A percentile compares a stretch with the other conserved stretches of the same genome.
These are phyloP conservation scores for Aspergillus wentii DNA, from an alignment of 495 filamentous ascomycete species.

Conservation along the genomic window DNA sequence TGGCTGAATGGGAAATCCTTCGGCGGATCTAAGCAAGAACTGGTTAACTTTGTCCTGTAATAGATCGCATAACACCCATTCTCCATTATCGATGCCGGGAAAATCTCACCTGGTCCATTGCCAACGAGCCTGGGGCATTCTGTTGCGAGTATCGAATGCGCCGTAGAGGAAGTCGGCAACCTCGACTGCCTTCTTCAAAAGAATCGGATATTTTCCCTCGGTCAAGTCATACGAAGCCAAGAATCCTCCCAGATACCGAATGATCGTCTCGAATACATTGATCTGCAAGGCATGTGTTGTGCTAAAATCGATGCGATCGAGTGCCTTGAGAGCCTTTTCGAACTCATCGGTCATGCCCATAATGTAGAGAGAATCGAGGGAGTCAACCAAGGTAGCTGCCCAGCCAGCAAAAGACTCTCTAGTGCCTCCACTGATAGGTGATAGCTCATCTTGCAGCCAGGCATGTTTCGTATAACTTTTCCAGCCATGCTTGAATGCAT, in stretches of 20 bases:
- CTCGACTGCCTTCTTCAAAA: conserved; percentile 83
- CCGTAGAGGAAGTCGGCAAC: conserved; percentile 84
- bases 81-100: not conserved
- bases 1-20: conserved; percentile 35
- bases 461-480: conserved; percentile 69
- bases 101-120: conserved; percentile 36
- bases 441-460: conserved; percentile 75
- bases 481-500: conserved; percentile 69
- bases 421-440: conserved; percentile 54
- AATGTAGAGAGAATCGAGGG: conserved; percentile 58
- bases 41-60: too few species aligned
- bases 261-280: conserved; percentile 84
- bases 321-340: conserved; percentile 49
- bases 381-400: conserved; percentile 57
- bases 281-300: conserved; percentile 48
- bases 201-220: conserved; percentile 53
- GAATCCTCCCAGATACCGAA: conserved; percentile 81
- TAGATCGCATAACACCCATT: conserved; percentile 9
- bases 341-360: conserved; percentile 59
- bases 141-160: conserved; percentile 92
- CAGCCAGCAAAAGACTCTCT: conserved; percentile 56
- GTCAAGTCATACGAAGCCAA: conserved; percentile 80
- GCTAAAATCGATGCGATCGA: conserved; percentile 51
- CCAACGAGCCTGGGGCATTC: conserved; percentile 73
- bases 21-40: conserved; percentile 24